Evolutionary conservation across 495 filamentous ascomycete genomes (phyloP).

Genomic region (Aspergillus saccharolyticus): DNA sequence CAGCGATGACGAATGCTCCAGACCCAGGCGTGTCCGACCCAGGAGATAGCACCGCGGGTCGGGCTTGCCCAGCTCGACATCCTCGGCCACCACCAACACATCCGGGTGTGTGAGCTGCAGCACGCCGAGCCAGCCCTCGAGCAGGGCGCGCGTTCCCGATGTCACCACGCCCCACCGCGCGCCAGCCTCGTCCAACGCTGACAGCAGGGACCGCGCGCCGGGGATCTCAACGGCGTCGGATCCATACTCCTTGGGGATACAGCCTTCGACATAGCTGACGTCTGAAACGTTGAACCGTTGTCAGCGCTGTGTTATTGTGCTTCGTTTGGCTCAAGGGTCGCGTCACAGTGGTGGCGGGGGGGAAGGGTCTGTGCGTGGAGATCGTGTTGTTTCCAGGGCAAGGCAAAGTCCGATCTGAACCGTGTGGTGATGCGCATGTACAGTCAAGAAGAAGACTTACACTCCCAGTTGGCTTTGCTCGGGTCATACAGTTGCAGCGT

Average conservation of each 20-base stretch:
- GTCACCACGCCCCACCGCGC: slow-evolving; percentile 91
- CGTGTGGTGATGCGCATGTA: neutral
- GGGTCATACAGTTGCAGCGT: slow-evolving; percentile 67
- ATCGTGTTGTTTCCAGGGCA: neutral
- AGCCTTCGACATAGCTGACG: slow-evolving; percentile 69
- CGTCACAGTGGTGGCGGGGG: neutral
- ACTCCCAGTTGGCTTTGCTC: slow-evolving; percentile 84
- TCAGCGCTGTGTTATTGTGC: neutral
- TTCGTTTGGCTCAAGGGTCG: slow-evolving; percentile 9
- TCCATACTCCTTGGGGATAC: slow-evolving; percentile 71
- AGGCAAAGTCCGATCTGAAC: neutral
- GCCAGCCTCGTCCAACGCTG: slow-evolving; percentile 48
- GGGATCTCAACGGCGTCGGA: slow-evolving; percentile 77
- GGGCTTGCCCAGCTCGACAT: slow-evolving; percentile 82
- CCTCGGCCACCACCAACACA: slow-evolving; percentile 78
- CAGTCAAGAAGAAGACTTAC: slow-evolving; percentile 45
- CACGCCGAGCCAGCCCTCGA: slow-evolving; percentile 80
- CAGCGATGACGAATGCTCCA: slow-evolving; percentile 50
- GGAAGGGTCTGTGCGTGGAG: neutral
- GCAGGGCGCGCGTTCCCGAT: slow-evolving; percentile 74
- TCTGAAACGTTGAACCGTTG: slow-evolving; percentile 51
- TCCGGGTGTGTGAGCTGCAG: slow-evolving; percentile 68
- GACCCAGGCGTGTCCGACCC: slow-evolving; percentile 57
- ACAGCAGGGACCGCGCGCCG: slow-evolving; percentile 56
- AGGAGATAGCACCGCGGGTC: slow-evolving; percentile 75